Evolutionary conservation across 208 protist genomes (phyloP).

Genomic region (Leishmania tropica): DNA sequence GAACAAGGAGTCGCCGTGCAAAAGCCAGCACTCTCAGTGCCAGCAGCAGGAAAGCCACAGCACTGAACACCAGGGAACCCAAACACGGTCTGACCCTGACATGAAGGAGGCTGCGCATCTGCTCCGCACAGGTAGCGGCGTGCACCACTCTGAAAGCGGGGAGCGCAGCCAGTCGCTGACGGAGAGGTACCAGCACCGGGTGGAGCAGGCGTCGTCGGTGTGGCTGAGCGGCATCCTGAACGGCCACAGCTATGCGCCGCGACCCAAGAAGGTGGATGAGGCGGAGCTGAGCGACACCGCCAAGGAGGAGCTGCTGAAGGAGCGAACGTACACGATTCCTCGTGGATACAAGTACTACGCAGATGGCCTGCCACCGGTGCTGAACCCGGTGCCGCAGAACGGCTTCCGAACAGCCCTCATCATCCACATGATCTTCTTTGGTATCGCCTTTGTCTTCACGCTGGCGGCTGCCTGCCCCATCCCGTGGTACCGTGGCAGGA

Average conservation of each 20-base stretch:
- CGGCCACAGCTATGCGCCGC: conserved; percentile 49
- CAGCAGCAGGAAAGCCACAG: conserved; percentile 5
- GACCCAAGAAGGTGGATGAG: conserved; percentile 47
- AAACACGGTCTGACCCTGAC: conserved; percentile 9
- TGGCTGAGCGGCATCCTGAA: conserved; percentile 60
- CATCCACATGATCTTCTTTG: conserved; percentile 39
- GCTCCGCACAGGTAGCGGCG: neutral
- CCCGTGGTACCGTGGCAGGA: conserved; percentile 57
- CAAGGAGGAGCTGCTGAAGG: conserved; percentile 41
- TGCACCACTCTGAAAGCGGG: neutral
- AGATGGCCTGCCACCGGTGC: conserved; percentile 38
- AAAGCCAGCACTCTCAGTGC: neutral
- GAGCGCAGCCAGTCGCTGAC: conserved; percentile 25
- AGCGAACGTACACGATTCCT: conserved; percentile 55
- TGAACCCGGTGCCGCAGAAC: conserved; percentile 38
- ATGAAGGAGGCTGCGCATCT: neutral
- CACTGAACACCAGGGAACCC: neutral
- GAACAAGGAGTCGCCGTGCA: neutral
- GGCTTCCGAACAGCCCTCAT: conserved; percentile 32
- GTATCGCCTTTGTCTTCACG: conserved; percentile 51
- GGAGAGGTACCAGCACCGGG: conserved; percentile 35
- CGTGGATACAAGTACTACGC: conserved; percentile 63
- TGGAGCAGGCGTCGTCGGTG: conserved; percentile 32
- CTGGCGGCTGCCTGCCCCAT: conserved; percentile 46
- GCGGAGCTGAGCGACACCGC: conserved; percentile 37